Conservation (phyloP, 345 rosid genomes). For the Leavenworthia alabamica region DNA sequence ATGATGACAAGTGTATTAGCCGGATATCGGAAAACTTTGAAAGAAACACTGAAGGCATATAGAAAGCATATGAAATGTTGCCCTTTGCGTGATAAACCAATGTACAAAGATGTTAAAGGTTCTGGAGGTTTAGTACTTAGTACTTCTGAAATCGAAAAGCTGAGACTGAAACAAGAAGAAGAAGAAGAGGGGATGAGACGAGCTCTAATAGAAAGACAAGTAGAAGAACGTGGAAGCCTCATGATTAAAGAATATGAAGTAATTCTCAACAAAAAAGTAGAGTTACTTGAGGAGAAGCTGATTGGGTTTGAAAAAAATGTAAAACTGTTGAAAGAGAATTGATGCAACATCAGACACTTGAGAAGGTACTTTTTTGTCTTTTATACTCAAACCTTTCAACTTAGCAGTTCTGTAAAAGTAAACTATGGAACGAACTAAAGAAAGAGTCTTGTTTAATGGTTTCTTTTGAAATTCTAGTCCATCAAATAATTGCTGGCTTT, state of each 20-base stretch:
- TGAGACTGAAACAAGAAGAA: conserved; percentile 48
- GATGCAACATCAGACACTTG: conserved; percentile 22
- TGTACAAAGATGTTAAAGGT: conserved; percentile 58
- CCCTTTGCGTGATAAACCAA: conserved; percentile 42
- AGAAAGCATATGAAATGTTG: conserved; percentile 47
- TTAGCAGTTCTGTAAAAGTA: neutral
- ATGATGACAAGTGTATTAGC: conserved; percentile 55
- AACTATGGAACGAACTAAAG: neutral
- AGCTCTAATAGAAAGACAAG: conserved; percentile 12
- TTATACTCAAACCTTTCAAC: neutral
- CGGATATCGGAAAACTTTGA: conserved; percentile 65
- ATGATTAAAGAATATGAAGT: conserved; percentile 30
- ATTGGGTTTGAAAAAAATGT: conserved; percentile 32
- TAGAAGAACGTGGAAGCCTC: conserved; percentile 41
- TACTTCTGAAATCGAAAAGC: conserved; percentile 54
- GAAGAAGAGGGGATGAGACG: conserved; percentile 51
- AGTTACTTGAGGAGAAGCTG: conserved; percentile 30
- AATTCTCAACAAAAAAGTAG: conserved; percentile 6
- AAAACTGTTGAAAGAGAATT: conserved; percentile 33
- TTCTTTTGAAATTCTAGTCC: neutral
- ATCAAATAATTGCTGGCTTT: neutral
- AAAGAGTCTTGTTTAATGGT: neutral
- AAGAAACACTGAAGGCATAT: conserved; percentile 48
- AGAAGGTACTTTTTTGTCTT: neutral
- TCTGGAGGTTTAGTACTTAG: conserved; percentile 68